phyloP scores from a whole-genome alignment of 306 rosid genomes.

The Prunus campanulata region DNA sequence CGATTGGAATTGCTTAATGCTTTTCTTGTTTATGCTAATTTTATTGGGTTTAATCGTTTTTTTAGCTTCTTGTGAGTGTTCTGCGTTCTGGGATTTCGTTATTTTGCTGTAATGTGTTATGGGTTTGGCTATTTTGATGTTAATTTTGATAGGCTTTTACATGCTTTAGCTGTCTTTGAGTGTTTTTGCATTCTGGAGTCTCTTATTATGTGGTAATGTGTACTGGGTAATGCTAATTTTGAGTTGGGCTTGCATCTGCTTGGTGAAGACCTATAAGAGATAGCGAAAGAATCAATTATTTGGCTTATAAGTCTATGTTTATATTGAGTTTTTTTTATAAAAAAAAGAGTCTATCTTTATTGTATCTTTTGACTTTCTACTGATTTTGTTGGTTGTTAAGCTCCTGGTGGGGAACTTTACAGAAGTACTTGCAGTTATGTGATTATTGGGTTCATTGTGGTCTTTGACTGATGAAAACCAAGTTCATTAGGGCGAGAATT shows the following conservation, averaged over 20 bases:
- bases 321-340: not conserved
- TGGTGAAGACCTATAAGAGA: not conserved
- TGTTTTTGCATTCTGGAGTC: not conserved
- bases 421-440: not conserved
- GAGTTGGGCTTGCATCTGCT: constrained; percentile 13
- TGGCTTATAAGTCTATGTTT: not conserved
- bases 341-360: not conserved
- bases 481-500: not conserved
- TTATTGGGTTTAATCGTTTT: not conserved
- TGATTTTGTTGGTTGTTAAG: not conserved
- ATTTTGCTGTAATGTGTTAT: not conserved
- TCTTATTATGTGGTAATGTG: not conserved
- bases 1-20: not conserved
- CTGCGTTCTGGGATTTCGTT: not conserved
- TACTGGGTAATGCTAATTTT: not conserved
- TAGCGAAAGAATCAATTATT: not conserved
- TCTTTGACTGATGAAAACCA: not conserved
- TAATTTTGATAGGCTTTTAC: not conserved
- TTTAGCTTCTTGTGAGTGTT: not conserved
- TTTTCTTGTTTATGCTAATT: not conserved
- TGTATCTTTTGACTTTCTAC: not conserved
- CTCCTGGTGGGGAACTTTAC: not conserved
- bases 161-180: not conserved
- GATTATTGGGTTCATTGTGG: not conserved
- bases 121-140: not conserved